These are phyloP conservation scores for Croton setiger DNA, from an alignment of 441 rosid genomes.

Conservation along the genomic window DNA sequence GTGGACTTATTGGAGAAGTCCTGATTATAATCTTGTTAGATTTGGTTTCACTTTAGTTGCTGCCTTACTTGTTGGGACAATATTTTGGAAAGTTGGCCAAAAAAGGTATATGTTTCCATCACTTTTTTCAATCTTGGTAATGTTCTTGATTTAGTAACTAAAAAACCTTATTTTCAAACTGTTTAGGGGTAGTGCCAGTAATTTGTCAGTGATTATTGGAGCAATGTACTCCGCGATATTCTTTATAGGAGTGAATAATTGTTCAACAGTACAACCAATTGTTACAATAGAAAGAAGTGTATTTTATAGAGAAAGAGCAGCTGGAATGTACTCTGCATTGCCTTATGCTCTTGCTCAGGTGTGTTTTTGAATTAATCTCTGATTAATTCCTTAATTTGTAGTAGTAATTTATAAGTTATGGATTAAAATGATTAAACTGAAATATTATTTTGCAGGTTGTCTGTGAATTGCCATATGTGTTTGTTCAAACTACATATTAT, in stretches of 20 bases:
- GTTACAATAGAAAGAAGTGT: slow-evolving; percentile 81
- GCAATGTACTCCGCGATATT: slow-evolving; percentile 82
- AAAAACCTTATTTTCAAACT: neutral
- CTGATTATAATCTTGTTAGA: slow-evolving; percentile 26
- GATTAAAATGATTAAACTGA: too few relatives aligned
- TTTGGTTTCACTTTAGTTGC: too few relatives aligned
- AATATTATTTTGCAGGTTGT: slow-evolving; percentile 48
- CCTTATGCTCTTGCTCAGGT: slow-evolving; percentile 97
- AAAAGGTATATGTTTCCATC: too few relatives aligned
- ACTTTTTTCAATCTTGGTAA: too few relatives aligned
- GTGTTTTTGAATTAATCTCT: slow-evolving; percentile 2
- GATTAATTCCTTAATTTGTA: too few relatives aligned
- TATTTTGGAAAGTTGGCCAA: too few relatives aligned
- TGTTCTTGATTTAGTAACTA: neutral
- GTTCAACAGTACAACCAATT: slow-evolving; percentile 78
- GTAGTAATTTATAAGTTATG: too few relatives aligned
- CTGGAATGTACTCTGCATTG: slow-evolving; percentile 90
- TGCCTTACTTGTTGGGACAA: too few relatives aligned
- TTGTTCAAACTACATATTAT: slow-evolving; percentile 65
- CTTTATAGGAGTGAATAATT: slow-evolving; percentile 71
- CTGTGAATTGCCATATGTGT: slow-evolving; percentile 72
- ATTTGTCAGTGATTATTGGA: slow-evolving; percentile 74
- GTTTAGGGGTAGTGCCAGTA: slow-evolving; percentile 44
- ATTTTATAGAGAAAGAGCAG: slow-evolving; percentile 88
- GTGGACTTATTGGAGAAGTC: slow-evolving; percentile 32